Base-by-base conservation (phyloP, 2,329 filamentous ascomycete genomes). In the Phoma herbarum region DNA sequence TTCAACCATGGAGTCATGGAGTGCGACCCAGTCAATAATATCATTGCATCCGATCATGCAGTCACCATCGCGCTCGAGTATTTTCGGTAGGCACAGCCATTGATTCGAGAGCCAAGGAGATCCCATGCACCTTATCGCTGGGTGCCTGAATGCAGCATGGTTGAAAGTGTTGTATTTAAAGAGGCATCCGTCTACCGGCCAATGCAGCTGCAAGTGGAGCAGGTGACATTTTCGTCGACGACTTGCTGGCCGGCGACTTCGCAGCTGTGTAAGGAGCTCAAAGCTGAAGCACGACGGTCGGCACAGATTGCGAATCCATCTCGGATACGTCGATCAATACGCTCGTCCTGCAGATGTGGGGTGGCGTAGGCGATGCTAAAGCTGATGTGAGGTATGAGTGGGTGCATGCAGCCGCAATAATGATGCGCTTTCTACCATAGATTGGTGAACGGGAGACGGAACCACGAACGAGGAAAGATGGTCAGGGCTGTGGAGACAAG, bases 291-390 rank as follows among this genome's bases (percentile, higher is more conserved):
- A 62, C 41, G 25, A 42, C 26, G 44, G 56, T 67, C 66, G 60
- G 66, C 59, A 67, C 54, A 59, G n/a, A 52, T 51, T 57, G 45
- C 56, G 35, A 35, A 37, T 28, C 28, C 43, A 29, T 53, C 53
- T 58, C 51, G 58, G 56, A 60, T 61, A 37, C 44, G 66, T 61
- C 59, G 66, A 67, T 64, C 62, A n/a, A 58, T 29, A 43, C 25
- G 22, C 22, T 52, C n/a, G 43, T 35, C 22, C 37, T 28, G 31
- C 35, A 35, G 48, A 23, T 48, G 43, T 52, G 55, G 42, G 28
- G 35, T 29, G 6, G 1, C 12, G 20, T 43, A 44, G 22, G 4
- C 29, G 35, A 35, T 44, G 49, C 55, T 52, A 58, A 20, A 10
- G 20, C 10, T 37, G 52, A 49, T 45, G 46, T 33, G 46, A 33